A percentile compares a stretch with the other conserved stretches of the same genome.
Evolutionary conservation across 2,329 filamentous ascomycete genomes (phyloP).

Genomic region (Berkeleyomyces rouxiae): DNA sequence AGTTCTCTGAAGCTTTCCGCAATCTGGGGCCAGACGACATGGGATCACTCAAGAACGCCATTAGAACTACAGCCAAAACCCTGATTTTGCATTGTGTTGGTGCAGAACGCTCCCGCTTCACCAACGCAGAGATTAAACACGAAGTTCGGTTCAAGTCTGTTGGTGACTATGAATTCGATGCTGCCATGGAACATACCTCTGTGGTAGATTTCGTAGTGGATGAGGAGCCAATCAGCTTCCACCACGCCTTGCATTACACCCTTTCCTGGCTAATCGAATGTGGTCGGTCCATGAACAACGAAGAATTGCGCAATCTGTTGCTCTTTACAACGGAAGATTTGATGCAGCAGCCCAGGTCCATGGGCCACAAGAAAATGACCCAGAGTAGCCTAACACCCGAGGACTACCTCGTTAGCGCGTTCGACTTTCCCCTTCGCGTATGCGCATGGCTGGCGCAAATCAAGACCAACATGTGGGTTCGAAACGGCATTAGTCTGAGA

Average conservation of each 20-base stretch:
- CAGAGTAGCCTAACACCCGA: conserved; percentile 44
- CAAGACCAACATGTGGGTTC: conserved; percentile 96
- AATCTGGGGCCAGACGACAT: conserved; percentile 48
- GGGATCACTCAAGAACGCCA: conserved; percentile 50
- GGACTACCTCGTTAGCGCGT: conserved; percentile 70
- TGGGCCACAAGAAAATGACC: conserved; percentile 41
- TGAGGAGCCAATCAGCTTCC: conserved; percentile 84
- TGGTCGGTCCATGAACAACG: conserved; percentile 55
- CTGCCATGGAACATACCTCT: conserved; percentile 36
- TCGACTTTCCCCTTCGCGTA: conserved; percentile 84
- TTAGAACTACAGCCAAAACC: conserved; percentile 58
- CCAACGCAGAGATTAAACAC: conserved; percentile 73
- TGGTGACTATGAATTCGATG: conserved; percentile 65
- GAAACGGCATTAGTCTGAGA: conserved; percentile 86
- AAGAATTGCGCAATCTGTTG: conserved; percentile 51
- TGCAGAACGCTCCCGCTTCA: conserved; percentile 72
- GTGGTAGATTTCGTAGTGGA: conserved; percentile 82
- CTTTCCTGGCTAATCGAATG: conserved; percentile 91
- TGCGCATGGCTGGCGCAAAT: conserved; percentile 96
- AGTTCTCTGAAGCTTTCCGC: conserved; percentile 75
- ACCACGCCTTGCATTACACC: conserved; percentile 91
- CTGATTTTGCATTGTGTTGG: conserved; percentile 84
- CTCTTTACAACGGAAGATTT: conserved; percentile 58
- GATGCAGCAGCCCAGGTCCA: conserved; percentile 43
- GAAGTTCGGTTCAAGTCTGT: conserved; percentile 69